A percentile compares a stretch with the other conserved stretches of the same genome.
phyloP scores from a whole-genome alignment of 805 yeast genomes.

The Nakazawaea pomicola region DNA sequence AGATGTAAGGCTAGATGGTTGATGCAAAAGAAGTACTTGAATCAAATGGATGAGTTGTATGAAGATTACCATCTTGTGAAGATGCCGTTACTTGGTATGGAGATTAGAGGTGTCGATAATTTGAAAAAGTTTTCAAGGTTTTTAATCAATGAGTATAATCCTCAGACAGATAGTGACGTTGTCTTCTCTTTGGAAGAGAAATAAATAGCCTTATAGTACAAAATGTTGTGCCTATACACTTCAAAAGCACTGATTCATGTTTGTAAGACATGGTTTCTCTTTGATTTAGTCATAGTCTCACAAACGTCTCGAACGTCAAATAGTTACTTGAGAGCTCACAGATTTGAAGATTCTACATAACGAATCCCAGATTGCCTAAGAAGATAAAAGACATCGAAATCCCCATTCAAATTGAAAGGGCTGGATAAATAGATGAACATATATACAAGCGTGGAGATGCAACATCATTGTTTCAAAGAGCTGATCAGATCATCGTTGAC shows the following conservation, averaged over 20 bases:
- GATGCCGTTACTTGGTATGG: constrained; percentile 92
- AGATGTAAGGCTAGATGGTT: constrained; percentile 91
- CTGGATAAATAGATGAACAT: background rate
- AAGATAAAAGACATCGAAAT: no score
- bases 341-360: no score
- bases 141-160: constrained; percentile 73
- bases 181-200: constrained; percentile 52
- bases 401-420: no score
- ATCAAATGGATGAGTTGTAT: constrained; percentile 91
- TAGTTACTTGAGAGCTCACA: no score
- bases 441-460: background rate
- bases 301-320: no score
- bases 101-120: constrained; percentile 89
- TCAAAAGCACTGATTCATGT: no score
- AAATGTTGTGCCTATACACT: no score
- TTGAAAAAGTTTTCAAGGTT: constrained; percentile 79
- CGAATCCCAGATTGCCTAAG: no score
- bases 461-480: background rate
- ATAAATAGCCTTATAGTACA: no score
- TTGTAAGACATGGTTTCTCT: no score
- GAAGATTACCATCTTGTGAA: constrained; percentile 96
- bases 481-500: constrained; percentile 2
- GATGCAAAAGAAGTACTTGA: constrained; percentile 93
- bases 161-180: constrained; percentile 48
- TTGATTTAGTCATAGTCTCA: no score